Conservation (phyloP, 768 basidiomycete species). For the Multifurca ochricompacta region DNA sequence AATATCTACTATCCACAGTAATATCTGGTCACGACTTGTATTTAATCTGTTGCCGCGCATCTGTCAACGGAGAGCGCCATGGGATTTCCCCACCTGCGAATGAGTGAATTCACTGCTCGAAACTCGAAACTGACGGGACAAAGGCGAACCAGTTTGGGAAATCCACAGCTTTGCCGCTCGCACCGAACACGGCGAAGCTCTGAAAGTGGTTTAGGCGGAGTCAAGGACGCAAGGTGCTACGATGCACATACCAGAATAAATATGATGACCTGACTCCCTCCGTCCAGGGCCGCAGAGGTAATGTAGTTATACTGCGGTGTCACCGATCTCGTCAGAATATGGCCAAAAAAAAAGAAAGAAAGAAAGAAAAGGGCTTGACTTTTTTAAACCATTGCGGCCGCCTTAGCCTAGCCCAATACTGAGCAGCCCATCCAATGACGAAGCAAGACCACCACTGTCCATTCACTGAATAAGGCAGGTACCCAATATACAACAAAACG, state of each 20-base stretch:
- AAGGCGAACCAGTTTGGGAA: slow-evolving; percentile 43
- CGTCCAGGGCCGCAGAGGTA: slow-evolving; percentile 42
- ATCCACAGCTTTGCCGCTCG: slow-evolving; percentile 34
- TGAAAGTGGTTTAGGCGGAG: background rate
- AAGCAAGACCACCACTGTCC: slow-evolving; percentile 49
- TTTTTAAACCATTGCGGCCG: slow-evolving; percentile 43
- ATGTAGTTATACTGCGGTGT: slow-evolving; percentile 42
- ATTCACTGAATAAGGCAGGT: slow-evolving; percentile 45
- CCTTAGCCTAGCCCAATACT: slow-evolving; percentile 39
- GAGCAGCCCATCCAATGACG: no score
- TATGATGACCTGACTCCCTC: slow-evolving; percentile 40
- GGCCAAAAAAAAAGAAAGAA: background rate
- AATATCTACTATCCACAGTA: background rate
- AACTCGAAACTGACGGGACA: background rate
- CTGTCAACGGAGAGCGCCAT: background rate
- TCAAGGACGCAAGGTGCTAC: background rate
- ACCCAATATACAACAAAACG: no score
- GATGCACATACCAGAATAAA: slow-evolving; percentile 38
- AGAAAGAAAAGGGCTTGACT: slow-evolving; percentile 21
- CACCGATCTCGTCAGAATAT: no score
- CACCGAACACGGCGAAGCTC: slow-evolving; percentile 34
- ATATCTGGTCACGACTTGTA: background rate
- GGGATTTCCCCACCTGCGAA: slow-evolving; percentile 3
- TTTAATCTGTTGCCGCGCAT: background rate
- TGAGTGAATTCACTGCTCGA: background rate